Evolutionary conservation across 1,284 basidiomycete genomes (phyloP).

Genomic region (Lentinula novae-zelandiae): DNA sequence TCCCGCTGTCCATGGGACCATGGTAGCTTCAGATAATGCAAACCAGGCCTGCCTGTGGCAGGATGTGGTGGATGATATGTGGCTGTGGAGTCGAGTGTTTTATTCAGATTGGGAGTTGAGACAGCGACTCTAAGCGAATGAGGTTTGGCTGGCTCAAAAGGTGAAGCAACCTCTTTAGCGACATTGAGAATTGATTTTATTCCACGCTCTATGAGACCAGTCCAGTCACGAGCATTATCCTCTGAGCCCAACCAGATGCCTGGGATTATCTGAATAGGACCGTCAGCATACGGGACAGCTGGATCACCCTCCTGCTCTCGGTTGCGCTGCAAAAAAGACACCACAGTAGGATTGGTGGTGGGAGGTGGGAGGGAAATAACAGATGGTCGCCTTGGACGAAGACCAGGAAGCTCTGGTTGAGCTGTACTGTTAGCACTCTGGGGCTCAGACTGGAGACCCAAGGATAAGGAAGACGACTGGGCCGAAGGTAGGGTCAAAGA

Average conservation of each 20-base stretch:
- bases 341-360: conserved; percentile 33
- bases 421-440: conserved; percentile 20
- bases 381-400: conserved; percentile 53
- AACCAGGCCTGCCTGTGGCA: conserved; percentile 63
- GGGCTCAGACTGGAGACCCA: conserved; percentile 34
- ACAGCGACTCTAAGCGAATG: conserved; percentile 54
- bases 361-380: conserved; percentile 55
- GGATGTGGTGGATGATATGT: conserved; percentile 65
- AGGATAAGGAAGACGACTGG: conserved; percentile 51
- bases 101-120: conserved; percentile 64
- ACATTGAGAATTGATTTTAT: conserved; percentile 90
- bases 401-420: conserved; percentile 22
- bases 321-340: conserved; percentile 47
- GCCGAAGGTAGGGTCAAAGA: conserved; percentile 64
- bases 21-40: conserved; percentile 89
- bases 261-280: conserved; percentile 87
- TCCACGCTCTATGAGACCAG: conserved; percentile 62
- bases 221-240: conserved; percentile 85
- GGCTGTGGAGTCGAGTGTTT: conserved; percentile 32
- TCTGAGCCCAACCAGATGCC: conserved; percentile 92
- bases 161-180: conserved; percentile 87
- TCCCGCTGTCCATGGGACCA: conserved; percentile 96
- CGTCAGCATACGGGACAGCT: conserved; percentile 74
- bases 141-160: conserved; percentile 53
- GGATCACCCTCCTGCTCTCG: conserved; percentile 64